Base-by-base conservation (phyloP, 768 basidiomycete species). In the Sporobolomyces roseus region DNA sequence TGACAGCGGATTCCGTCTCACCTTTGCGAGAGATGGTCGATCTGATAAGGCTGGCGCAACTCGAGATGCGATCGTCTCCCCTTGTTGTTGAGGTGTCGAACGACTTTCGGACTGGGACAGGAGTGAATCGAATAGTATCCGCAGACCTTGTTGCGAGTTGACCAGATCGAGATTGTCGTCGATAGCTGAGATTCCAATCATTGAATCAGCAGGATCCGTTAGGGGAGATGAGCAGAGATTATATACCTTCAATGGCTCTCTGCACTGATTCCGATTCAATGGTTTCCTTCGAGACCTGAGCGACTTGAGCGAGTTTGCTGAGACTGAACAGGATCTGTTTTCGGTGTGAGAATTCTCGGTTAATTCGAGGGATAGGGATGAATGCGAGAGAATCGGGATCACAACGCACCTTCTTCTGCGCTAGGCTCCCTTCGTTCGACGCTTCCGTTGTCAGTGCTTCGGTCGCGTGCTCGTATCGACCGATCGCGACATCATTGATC, bases 111-210 rank as follows among this genome's bases (percentile, higher is more conserved):
- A 17, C 3, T 65, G 65, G 16, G 70, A 64, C 49, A 75, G 38
- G 13, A 63, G 50, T 27, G 80, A 77, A 71, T 81, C 84, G 77
- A 93, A 86, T 49, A 88, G 84, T 6, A 84, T 80, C 9, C 85
- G 70, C 4, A 98, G 79, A 5, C 82, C 81, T 73, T 88, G 85
- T 72, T 94, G 92, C 4, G 94, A 87, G 64, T 87, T 87, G 72
- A 96, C 83, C 68, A 93, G 87, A 79, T 98, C 91, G 55, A 97
- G 83, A 32, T 84, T 85, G 73, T 92, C 87, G 74, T 97, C 90
- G 81, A 93, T 88, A 3, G 83, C 91, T 93, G 71, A 0, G 19
- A 30, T 30, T 51, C 27, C n/a, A n/a, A n/a, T n/a, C n/a, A n/a
- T n/a, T n/a, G n/a, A n/a, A n/a, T n/a, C n/a, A n/a, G n/a, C n/a